A percentile compares a stretch with the other conserved stretches of the same genome.
Evolutionary conservation across 768 basidiomycete species (phyloP).

Genomic region (Leccinum disarticulatum): DNA sequence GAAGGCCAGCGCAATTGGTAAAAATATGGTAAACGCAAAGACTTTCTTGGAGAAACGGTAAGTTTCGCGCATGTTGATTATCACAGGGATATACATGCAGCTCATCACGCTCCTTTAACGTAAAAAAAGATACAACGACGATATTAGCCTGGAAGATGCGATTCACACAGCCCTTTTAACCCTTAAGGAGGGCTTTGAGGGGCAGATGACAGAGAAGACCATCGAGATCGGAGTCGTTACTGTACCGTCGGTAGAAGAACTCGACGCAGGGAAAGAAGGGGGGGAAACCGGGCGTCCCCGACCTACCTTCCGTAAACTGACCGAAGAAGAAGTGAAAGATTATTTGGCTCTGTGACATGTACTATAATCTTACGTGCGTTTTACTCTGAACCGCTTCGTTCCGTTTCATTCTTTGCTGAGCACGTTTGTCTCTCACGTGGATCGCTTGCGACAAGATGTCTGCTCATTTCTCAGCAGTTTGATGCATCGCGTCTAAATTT

Average conservation of each 20-base stretch:
- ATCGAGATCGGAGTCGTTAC: conserved; percentile 98
- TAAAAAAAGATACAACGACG: conserved; percentile 95
- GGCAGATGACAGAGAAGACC: conserved; percentile 99
- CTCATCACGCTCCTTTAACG: conserved; percentile 19
- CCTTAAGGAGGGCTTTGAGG: conserved; percentile 98
- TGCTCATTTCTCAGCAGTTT: conserved; percentile 3
- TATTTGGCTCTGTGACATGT: conserved; percentile 78
- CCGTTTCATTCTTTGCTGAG: conserved; percentile 17
- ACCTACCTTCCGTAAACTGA: conserved; percentile 92
- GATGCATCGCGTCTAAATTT: conserved; percentile 7
- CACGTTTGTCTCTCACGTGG: conserved; percentile 11
- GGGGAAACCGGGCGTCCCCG: conserved; percentile 67
- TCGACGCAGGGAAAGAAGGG: conserved; percentile 65
- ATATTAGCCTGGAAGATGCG: conserved; percentile 97
- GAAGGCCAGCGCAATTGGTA: conserved; percentile 99
- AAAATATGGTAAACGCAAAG: conserved; percentile 99
- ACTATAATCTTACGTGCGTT: conserved; percentile 32
- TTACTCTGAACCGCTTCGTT: conserved; percentile 18
- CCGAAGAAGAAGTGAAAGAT: conserved; percentile 95
- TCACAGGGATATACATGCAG: conserved; percentile 17
- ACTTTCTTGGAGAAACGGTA: conserved; percentile 99
- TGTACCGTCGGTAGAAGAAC: conserved; percentile 66
- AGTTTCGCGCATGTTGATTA: conserved; percentile 34
- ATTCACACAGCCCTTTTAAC: conserved; percentile 98
- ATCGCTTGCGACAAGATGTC: conserved; percentile 5